A percentile compares a stretch with the other conserved stretches of the same genome.
phyloP scores from a whole-genome alignment of 2,329 filamentous ascomycete species.

The Amylocarpus encephaloides region DNA sequence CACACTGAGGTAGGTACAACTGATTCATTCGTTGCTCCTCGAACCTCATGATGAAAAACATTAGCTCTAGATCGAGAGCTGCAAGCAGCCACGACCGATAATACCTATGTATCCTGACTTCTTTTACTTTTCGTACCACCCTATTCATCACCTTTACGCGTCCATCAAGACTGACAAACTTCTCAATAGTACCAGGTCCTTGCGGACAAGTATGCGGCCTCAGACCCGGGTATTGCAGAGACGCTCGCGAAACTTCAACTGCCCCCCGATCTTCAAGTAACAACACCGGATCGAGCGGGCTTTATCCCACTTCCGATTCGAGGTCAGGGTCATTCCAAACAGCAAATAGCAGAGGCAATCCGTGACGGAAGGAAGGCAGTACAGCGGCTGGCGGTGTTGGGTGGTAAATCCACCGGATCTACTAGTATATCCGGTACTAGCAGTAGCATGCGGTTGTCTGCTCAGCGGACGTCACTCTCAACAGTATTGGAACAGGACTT shows the following conservation, averaged over 20 bases:
- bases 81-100: slow-evolving; percentile 58
- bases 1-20: slow-evolving; percentile 54
- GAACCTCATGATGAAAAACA: slow-evolving; percentile 41
- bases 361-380: slow-evolving; percentile 57
- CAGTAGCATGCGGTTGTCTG: slow-evolving; percentile 35
- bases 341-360: slow-evolving; percentile 57
- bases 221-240: slow-evolving; percentile 59
- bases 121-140: slow-evolving; percentile 23
- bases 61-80: slow-evolving; percentile 84
- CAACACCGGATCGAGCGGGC: slow-evolving; percentile 22
- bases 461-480: slow-evolving; percentile 50
- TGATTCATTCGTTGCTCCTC: slow-evolving; percentile 6
- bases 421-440: slow-evolving; percentile 37
- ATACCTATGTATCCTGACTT: slow-evolving; percentile 46
- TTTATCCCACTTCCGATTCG: slow-evolving; percentile 30
- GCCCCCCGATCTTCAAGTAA: slow-evolving; percentile 39
- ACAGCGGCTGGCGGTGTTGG: slow-evolving; percentile 43
- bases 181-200: slow-evolving; percentile 52
- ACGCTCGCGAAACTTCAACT: slow-evolving; percentile 61
- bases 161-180: slow-evolving; percentile 26
- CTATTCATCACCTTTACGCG: slow-evolving; percentile 7
- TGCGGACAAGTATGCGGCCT: slow-evolving; percentile 62
- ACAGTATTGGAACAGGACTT: slow-evolving; percentile 81
- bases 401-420: slow-evolving; percentile 39
- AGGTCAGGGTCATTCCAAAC: slow-evolving; percentile 35